These are phyloP conservation scores for Penicillium fuscoglaucum DNA, from an alignment of 2,329 filamentous ascomycete species.

Conservation along the genomic window DNA sequence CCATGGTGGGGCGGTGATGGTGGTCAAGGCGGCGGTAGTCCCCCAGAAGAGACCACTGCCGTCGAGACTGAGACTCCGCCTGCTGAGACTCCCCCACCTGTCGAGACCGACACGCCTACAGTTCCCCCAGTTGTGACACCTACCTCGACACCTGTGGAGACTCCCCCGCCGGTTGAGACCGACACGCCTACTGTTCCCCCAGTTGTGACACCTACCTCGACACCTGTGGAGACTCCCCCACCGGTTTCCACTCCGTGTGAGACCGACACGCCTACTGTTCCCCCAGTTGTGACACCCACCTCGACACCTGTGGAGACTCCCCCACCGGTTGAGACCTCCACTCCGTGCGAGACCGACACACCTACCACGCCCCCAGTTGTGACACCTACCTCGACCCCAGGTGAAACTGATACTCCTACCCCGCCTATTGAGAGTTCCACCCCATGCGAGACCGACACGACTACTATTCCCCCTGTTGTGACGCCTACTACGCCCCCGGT, in stretches of 20 bases:
- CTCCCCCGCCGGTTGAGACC: slow-evolving; percentile 2
- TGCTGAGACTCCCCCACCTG: neutral
- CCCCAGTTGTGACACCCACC: neutral
- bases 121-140: neutral
- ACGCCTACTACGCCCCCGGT: neutral
- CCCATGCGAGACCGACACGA: slow-evolving; percentile 1
- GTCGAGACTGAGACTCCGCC: slow-evolving; percentile 1
- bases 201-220: neutral
- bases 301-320: neutral
- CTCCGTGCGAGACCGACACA: slow-evolving; percentile 1
- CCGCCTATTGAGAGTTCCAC: neutral
- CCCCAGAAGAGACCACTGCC: slow-evolving; percentile 5
- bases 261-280: slow-evolving; percentile 7
- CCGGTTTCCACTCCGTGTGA: neutral
- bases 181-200: slow-evolving; percentile 2
- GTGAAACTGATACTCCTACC: neutral
- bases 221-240: neutral
- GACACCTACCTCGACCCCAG: neutral
- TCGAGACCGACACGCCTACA: slow-evolving; percentile 1
- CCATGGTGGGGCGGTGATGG: slow-evolving; percentile 8
- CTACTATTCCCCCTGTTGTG: neutral
- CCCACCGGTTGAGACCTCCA: neutral
- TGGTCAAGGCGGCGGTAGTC: slow-evolving; percentile 1
- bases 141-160: neutral
- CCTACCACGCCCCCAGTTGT: neutral